phyloP scores from a whole-genome alignment of 2,329 filamentous ascomycete genomes.

The Ceratocystiopsis minuta region DNA sequence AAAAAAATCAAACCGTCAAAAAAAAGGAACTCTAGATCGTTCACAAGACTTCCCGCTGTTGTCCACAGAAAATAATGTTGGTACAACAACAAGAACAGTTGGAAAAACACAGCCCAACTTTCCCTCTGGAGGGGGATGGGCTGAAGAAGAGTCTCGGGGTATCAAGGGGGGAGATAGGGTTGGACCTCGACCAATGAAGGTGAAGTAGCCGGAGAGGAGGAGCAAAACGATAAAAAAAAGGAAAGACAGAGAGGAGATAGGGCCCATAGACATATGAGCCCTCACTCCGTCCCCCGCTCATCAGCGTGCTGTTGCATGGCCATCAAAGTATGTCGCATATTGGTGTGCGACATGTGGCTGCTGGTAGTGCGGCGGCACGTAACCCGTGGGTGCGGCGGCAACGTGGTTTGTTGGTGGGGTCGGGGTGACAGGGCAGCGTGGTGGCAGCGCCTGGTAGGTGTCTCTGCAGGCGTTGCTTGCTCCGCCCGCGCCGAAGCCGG shows the following conservation, averaged over 20 bases:
- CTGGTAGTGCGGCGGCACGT: conserved; percentile 13
- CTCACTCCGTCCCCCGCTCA: too few species aligned
- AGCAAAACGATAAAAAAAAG: neutral
- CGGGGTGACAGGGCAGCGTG: conserved; percentile 44
- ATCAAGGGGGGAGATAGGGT: conserved; percentile 6
- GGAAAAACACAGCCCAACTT: conserved; percentile 5
- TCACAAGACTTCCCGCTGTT: conserved; percentile 3
- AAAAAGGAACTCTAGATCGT: conserved; percentile 5
- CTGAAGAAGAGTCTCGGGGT: conserved; percentile 2
- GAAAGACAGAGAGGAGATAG: conserved; percentile 13
- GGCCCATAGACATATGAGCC: conserved; percentile 22
- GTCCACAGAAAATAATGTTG: conserved; percentile 2
- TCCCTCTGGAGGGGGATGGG: conserved; percentile 1
- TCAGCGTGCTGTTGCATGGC: too few species aligned
- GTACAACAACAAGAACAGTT: conserved; percentile 8
- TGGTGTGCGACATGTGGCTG: conserved; percentile 13
- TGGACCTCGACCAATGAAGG: conserved; percentile 4
- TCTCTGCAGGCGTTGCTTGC: conserved; percentile 23
- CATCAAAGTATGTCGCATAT: conserved; percentile 14
- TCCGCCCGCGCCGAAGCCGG: conserved; percentile 29
- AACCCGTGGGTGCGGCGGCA: conserved; percentile 8
- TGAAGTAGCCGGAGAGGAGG: neutral
- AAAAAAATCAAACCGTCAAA: conserved; percentile 1
- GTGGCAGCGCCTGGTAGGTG: conserved; percentile 24
- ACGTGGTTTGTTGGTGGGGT: conserved; percentile 33